Evolutionary conservation across 2,329 filamentous ascomycete species (phyloP), one percentile per base, ranked within the genome.

Genomic region (Rutstroemia sydowiana): DNA sequence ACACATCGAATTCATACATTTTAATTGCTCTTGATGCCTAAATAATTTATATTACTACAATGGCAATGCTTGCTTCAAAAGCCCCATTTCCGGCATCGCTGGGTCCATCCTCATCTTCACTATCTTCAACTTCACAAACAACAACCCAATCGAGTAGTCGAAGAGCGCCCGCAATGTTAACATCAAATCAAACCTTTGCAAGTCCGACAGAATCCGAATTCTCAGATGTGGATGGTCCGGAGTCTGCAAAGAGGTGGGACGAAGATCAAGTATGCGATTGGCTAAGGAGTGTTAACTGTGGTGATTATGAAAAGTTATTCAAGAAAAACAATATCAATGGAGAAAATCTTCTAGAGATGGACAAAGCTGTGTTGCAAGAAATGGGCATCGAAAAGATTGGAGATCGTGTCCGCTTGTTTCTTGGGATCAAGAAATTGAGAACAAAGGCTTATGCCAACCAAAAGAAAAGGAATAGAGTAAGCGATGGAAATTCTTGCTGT

Each of bases 331-430:
- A 97, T 69, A 96, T 98, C 74, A 98, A 93, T 66, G 93, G 93
- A 63, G 90, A 96, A 72, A 96, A 95, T 66, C 75, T 98, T 41
- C 78, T 98, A 61, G 93, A 98, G 71, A 92, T 96, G 77, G 93
- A 98, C 70, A 95, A 95, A 74, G 85, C 90, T 51, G 89, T 95
- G 37, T 77, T 98, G 57, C 95, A 95, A 70, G 93, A 98, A 69
- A 95, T 98, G 82, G 93, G 93, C 40, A 92, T 98, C 61, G 95
- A 95, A 61, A 98, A 97, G 71, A 88, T 98, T 59, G 93, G 93
- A 58, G 93, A 98, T 69, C 84, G 93, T 49, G 92, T 98, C 32
- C 87, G 92, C 57, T 85, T 98, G 55, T 91, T 89, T 63, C 77
- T 91, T 56, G 84, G 85, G 59, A 90, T 92, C 66, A 92, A 92